A percentile compares a stretch with the other conserved stretches of the same genome.
Conservation (phyloP, 2,329 filamentous ascomycete genomes). For the Apiospora hydei region DNA sequence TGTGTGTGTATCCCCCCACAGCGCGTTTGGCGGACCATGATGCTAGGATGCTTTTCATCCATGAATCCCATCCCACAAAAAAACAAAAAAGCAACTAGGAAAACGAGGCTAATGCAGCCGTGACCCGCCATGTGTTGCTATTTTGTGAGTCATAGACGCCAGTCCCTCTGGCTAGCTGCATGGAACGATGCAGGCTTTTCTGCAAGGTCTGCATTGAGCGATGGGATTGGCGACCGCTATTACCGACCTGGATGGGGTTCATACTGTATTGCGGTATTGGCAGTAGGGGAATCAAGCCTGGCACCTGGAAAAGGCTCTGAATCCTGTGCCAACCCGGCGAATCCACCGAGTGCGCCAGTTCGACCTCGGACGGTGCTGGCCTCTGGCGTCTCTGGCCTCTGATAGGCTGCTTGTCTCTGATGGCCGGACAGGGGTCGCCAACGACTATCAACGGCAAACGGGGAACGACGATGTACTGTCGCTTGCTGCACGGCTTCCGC, state of each 20-base stretch:
- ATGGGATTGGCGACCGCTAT: conserved; percentile 6
- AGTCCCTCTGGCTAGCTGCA: conserved; percentile 13
- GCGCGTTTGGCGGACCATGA: conserved; percentile 4
- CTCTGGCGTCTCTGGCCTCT: neutral
- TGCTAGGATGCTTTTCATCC: neutral
- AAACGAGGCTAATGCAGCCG: conserved; percentile 36
- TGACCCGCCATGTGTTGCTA: conserved; percentile 34
- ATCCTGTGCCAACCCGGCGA: neutral
- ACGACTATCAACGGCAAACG: neutral
- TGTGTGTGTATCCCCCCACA: neutral
- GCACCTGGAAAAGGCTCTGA: neutral
- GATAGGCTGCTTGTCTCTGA: neutral
- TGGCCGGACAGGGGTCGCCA: neutral
- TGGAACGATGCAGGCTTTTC: conserved; percentile 20
- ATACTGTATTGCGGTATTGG: neutral
- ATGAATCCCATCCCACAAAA: neutral
- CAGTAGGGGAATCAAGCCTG: neutral
- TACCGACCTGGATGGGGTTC: conserved; percentile 5
- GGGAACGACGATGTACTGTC: conserved; percentile 20
- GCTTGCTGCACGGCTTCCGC: conserved; percentile 22
- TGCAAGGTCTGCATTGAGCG: conserved; percentile 28
- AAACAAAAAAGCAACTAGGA: neutral
- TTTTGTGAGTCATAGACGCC: conserved; percentile 41
- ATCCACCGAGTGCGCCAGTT: conserved; percentile 3
- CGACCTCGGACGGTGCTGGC: conserved; percentile 4